Evolutionary conservation across 2,329 filamentous ascomycete genomes (phyloP), one percentile per base, ranked within the genome.

Genomic region (Pseudopithomyces maydicus): DNA sequence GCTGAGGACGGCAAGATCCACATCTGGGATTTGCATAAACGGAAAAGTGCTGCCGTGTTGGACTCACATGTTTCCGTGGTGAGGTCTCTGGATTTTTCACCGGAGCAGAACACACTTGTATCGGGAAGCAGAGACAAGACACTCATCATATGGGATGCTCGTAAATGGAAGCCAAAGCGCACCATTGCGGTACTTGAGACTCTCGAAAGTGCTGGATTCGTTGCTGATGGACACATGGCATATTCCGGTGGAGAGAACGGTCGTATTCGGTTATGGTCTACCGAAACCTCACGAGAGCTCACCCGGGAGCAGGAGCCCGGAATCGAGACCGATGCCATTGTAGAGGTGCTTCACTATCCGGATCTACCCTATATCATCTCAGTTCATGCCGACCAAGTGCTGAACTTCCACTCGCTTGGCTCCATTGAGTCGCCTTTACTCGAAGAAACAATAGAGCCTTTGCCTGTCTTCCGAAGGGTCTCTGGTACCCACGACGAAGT

Each of bases 401-500:
- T 99, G 54, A 84, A 90, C 46, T 79, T 97, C 32, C 92, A 94
- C 74, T 86, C 85, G 1, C 74, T 83, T 69, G 57, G 74, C 71
- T 48, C 84, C 70, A 47, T 84, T 65, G 53, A 73, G 23, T 64
- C 71, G 33, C 57, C 73, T 53, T 58, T 70, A 77, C 56, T 70
- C 68, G 62, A 78, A 56, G 65, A 82, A 72, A 67, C 80, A 77
- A 71, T 90, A 78, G 74, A 79, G n/a, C 78, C 85, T n/a, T 74
- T 89, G 22, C 80, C 84, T 10, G 69, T 88, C 0, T 83, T 90
- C 43, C 87, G 90, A 64, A 86, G 92, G 43, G 96, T 99, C 64
- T 97, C 94, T 4, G 96, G 95, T 52, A 97, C 95, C 6, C 92
- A 98, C 74, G 96, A 99, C 73, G 95, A 99, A 74, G 92, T 99